phyloP scores from a whole-genome alignment of 768 basidiomycete genomes.

The Mycena kentingensis region DNA sequence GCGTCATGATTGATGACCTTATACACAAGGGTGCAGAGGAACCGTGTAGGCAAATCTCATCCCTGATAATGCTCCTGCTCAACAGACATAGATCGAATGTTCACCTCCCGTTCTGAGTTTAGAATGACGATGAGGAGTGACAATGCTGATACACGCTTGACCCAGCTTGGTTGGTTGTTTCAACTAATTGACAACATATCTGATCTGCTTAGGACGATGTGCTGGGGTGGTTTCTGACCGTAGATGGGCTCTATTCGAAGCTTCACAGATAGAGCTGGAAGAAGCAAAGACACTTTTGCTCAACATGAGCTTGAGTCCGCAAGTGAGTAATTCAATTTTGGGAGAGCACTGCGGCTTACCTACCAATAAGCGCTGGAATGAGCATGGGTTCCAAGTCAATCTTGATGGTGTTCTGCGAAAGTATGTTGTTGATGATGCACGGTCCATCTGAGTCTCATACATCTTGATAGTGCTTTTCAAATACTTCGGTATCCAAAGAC shows the following conservation, averaged over 20 bases:
- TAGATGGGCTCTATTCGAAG: slow-evolving; percentile 44
- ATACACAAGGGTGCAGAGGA: slow-evolving; percentile 88
- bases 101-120: slow-evolving; percentile 89
- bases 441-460: neutral
- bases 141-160: slow-evolving; percentile 85
- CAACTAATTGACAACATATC: neutral
- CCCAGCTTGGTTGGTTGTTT: slow-evolving; percentile 59
- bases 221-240: slow-evolving; percentile 49
- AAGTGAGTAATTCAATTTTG: slow-evolving; percentile 29
- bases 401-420: slow-evolving; percentile 47
- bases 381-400: slow-evolving; percentile 46
- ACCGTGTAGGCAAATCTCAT: slow-evolving; percentile 61
- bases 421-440: slow-evolving; percentile 27
- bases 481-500: slow-evolving; percentile 64
- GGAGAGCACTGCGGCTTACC: neutral
- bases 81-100: slow-evolving; percentile 74
- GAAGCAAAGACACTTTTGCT: slow-evolving; percentile 41
- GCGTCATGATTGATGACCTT: slow-evolving; percentile 92
- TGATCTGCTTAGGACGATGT: slow-evolving; percentile 35
- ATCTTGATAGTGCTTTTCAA: slow-evolving; percentile 64
- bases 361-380: slow-evolving; percentile 37
- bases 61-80: slow-evolving; percentile 5
- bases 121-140: slow-evolving; percentile 86
- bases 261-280: slow-evolving; percentile 34
- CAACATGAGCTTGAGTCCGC: slow-evolving; percentile 42